Evolutionary conservation across 306 rosid genomes (phyloP), one percentile per base, ranked within the genome.

Genomic region (Fragaria nilgerrensis): DNA sequence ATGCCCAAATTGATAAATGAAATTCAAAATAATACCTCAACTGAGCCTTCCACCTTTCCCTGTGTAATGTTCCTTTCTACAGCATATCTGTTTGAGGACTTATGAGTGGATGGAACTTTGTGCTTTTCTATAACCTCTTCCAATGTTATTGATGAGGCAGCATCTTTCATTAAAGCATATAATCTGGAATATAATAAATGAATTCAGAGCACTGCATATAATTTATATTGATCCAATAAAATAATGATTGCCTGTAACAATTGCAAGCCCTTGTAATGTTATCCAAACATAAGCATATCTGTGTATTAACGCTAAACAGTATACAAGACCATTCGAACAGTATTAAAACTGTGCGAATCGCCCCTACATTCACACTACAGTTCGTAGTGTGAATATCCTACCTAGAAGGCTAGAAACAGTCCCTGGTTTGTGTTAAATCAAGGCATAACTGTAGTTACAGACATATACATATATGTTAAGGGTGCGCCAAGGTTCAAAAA

Each of bases 41-140:
- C 89, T 74, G 96, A 84, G 45, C 90, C 92, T 79, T 92, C 97
- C 91, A 95, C 83, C 87, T 91, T 95, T 47, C 97, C 99, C 73
- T 75, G 47, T 43, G 90, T 90, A 73, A 92, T 89, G 85, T 81
- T 89, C 89, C 69, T 92, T 67, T 92, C 99, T 78, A 88, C 91
- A 20, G 78, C 71, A 78, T 34, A 68, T 74, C 70, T 90, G 58
- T 82, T 78, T 0, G 87, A 83, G 66, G 77, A 52, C 27, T 86
- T 44, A 75, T 90, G 92, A 82, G 96, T 86, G 49, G 87, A 80
- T 68, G 86, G 83, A 78, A 86, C 76, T 75, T 86, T 86, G 77
- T 87, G 90, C 77, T 85, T 89, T 88, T 73, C 49, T 69, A 79
- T 59, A 43, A 95, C 88, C 62, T 75, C 82, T 58, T 92, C 90